Evolutionary conservation across 2,329 filamentous ascomycete species (phyloP).

Genomic region (Rasamsonia emersonii): DNA sequence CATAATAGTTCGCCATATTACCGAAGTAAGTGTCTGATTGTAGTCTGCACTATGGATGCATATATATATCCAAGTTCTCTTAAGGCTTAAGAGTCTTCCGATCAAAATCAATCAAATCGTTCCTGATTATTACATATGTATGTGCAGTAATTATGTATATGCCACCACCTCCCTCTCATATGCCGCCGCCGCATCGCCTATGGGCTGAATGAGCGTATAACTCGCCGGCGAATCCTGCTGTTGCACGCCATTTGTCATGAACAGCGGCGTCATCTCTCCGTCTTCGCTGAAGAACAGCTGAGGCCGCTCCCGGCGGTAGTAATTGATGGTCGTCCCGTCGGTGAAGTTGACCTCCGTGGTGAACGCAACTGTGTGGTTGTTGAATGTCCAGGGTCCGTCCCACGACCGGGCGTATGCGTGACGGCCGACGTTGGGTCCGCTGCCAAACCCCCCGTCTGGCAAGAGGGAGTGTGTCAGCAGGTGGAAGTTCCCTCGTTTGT

Average conservation of each 20-base stretch:
- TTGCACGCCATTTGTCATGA: slow-evolving; percentile 42
- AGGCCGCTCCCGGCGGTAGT: slow-evolving; percentile 40
- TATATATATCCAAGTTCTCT: no score
- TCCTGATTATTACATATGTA: no score
- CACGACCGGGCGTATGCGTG: slow-evolving; percentile 24
- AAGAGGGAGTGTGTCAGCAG: slow-evolving; percentile 27
- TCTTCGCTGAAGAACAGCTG: slow-evolving; percentile 44
- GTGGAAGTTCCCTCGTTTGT: slow-evolving; percentile 28
- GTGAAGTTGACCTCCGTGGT: slow-evolving; percentile 23
- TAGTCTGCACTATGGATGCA: no score
- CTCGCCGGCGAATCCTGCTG: slow-evolving; percentile 26
- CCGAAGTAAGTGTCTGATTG: no score
- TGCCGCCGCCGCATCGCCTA: slow-evolving; percentile 16
- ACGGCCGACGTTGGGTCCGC: slow-evolving; percentile 24
- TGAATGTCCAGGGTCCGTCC: slow-evolving; percentile 24
- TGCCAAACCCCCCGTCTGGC: slow-evolving; percentile 16
- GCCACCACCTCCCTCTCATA: no score
- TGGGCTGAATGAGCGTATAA: slow-evolving; percentile 36
- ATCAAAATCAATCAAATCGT: no score
- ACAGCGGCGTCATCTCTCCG: slow-evolving; percentile 38
- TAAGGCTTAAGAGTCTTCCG: no score
- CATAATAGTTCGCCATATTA: no score
- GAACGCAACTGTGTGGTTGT: slow-evolving; percentile 21
- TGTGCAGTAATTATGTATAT: no score
- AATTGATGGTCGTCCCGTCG: slow-evolving; percentile 32